These are phyloP conservation scores for Amauroascus niger DNA, from an alignment of 2,329 filamentous ascomycete genomes.

Conservation along the genomic window DNA sequence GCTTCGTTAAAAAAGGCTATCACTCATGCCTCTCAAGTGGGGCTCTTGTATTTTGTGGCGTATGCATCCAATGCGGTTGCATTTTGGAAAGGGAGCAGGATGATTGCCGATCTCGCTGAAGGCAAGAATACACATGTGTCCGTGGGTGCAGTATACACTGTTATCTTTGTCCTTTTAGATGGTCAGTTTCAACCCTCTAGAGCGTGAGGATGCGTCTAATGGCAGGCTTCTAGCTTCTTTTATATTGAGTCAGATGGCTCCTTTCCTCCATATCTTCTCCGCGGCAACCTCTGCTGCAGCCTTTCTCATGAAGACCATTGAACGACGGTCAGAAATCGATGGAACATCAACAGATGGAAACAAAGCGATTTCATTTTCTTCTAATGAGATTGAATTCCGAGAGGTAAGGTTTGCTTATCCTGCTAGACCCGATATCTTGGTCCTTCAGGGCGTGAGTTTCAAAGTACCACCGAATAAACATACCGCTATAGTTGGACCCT, in stretches of 20 bases:
- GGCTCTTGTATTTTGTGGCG: constrained; percentile 54
- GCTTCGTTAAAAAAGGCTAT: constrained; percentile 49
- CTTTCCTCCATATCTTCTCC: constrained; percentile 25
- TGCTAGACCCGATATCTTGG: constrained; percentile 28
- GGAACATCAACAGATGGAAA: constrained; percentile 23
- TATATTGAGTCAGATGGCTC: constrained; percentile 32
- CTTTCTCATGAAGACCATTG: constrained; percentile 15
- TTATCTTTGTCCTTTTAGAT: constrained; percentile 34
- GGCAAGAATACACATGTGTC: constrained; percentile 18
- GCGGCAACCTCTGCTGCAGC: constrained; percentile 16
- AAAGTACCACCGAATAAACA: constrained; percentile 29
- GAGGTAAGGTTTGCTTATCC: constrained; percentile 29
- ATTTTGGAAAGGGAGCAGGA: constrained; percentile 55
- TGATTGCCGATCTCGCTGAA: constrained; percentile 37
- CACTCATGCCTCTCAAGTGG: constrained; percentile 47
- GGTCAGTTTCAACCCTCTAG: constrained; percentile 19
- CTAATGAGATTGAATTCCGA: constrained; percentile 17
- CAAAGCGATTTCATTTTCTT: constrained; percentile 43
- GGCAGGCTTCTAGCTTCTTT: constrained; percentile 24
- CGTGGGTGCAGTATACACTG: constrained; percentile 31
- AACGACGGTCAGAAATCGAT: constrained; percentile 18
- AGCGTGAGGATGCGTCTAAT: not conserved
- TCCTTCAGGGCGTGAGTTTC: constrained; percentile 28
- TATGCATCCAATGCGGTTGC: constrained; percentile 56
- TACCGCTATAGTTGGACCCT: constrained; percentile 41